Evolutionary conservation across 2,329 filamentous ascomycete genomes (phyloP).

Genomic region (Dendryphion nanum): DNA sequence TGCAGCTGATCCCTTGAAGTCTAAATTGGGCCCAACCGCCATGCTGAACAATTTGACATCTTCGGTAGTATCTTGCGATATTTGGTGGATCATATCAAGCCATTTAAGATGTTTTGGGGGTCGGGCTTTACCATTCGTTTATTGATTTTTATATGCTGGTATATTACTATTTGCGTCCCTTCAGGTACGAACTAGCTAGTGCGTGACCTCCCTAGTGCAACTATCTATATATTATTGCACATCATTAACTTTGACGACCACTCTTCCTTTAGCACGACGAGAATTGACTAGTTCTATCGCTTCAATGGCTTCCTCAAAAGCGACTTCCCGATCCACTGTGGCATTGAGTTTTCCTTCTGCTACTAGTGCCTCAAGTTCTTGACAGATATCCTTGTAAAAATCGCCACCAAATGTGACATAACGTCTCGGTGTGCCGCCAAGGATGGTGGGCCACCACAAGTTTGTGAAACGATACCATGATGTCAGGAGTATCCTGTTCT

Average conservation of each 20-base stretch:
- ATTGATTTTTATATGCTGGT: no score
- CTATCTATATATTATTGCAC: no score
- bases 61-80: no score
- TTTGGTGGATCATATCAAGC: no score
- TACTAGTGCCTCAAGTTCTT: constrained; percentile 35
- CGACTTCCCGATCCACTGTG: constrained; percentile 40
- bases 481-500: constrained; percentile 29
- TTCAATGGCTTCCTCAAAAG: constrained; percentile 37
- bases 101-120: no score
- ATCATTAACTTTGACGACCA: constrained; percentile 13
- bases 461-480: constrained; percentile 41
- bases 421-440: constrained; percentile 41
- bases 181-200: no score
- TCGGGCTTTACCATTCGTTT: no score
- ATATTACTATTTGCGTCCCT: no score
- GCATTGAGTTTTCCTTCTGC: constrained; percentile 27
- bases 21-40: no score
- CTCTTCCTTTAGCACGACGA: constrained; percentile 12
- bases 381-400: constrained; percentile 3
- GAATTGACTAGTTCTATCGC: constrained; percentile 13
- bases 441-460: constrained; percentile 38
- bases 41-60: no score
- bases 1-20: no score
- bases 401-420: constrained; percentile 21
- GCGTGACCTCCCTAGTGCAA: no score